A percentile compares a stretch with the other conserved stretches of the same genome.
Conservation (phyloP, 1,139 yeast genomes). For the Candida freyschussii region DNA sequence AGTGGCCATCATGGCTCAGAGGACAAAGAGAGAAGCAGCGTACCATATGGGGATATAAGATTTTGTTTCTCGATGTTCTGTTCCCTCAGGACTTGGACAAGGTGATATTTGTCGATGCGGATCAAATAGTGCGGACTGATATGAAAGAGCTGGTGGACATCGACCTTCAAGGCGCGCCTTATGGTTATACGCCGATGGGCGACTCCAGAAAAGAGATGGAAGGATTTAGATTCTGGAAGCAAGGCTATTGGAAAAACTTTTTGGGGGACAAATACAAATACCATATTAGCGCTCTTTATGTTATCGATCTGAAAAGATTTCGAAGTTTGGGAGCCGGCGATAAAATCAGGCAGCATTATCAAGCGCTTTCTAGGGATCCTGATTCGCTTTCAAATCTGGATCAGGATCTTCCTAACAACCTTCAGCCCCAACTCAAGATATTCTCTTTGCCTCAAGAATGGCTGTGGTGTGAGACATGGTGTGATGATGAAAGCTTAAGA, state of each 20-base stretch:
- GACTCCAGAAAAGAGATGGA: constrained; percentile 78
- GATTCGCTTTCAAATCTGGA: constrained; percentile 76
- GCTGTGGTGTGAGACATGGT: constrained; percentile 96
- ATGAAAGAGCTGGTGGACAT: constrained; percentile 58
- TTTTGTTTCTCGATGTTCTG: constrained; percentile 77
- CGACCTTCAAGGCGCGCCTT: constrained; percentile 73
- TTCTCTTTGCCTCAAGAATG: constrained; percentile 75
- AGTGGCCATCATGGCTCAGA: constrained; percentile 91
- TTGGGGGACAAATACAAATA: constrained; percentile 55
- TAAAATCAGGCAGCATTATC: constrained; percentile 78
- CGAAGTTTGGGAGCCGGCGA: constrained; percentile 73
- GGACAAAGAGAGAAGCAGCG: constrained; percentile 73
- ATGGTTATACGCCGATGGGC: constrained; percentile 86
- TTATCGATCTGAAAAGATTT: constrained; percentile 68
- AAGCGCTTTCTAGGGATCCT: constrained; percentile 73
- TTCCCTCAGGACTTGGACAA: constrained; percentile 75
- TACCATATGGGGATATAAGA: constrained; percentile 83
- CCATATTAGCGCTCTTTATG: constrained; percentile 72
- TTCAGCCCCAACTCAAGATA: constrained; percentile 66
- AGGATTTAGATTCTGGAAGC: constrained; percentile 88
- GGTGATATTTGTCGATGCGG: constrained; percentile 84
- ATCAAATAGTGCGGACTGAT: constrained; percentile 72
- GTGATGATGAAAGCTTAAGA: constrained; percentile 55
- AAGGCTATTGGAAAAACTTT: constrained; percentile 80
- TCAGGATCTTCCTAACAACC: constrained; percentile 86